Evolutionary conservation across 2,329 filamentous ascomycete species (phyloP).

Genomic region (Mycosphaerella sp.): DNA sequence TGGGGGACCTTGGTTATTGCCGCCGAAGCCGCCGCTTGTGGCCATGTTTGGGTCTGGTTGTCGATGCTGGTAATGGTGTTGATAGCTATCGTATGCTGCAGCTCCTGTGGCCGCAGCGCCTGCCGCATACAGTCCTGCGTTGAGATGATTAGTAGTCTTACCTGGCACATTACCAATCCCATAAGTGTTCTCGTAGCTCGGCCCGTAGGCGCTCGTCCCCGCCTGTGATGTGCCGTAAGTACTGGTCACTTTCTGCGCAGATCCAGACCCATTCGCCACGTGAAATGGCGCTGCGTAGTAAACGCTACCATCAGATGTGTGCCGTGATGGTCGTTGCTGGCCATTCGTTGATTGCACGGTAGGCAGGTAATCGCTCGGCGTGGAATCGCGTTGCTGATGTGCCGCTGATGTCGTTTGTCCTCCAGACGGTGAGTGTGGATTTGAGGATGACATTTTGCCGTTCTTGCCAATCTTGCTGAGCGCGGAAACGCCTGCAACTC

Average conservation of each 20-base stretch:
- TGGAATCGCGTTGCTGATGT: constrained; percentile 10
- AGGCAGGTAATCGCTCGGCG: constrained; percentile 11
- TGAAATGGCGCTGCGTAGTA: constrained; percentile 16
- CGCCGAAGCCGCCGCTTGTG: constrained; percentile 16
- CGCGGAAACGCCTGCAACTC: constrained; percentile 41
- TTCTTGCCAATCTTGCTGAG: constrained; percentile 11
- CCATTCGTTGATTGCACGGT: constrained; percentile 7
- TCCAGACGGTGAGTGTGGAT: constrained; percentile 10
- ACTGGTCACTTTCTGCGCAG: constrained; percentile 8
- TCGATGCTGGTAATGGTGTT: constrained; percentile 29
- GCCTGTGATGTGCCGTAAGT: constrained; percentile 4
- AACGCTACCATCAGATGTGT: constrained; percentile 18
- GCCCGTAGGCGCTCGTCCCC: constrained; percentile 4
- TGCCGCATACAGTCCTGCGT: constrained; percentile 42
- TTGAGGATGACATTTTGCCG: constrained; percentile 14
- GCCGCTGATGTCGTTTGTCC: constrained; percentile 1
- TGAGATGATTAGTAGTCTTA: constrained; percentile 41
- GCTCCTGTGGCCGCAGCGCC: constrained; percentile 42
- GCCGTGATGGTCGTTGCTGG: constrained; percentile 11
- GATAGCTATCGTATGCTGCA: constrained; percentile 40
- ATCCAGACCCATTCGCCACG: constrained; percentile 4
- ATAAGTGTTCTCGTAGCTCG: constrained; percentile 12
- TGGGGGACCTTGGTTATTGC: constrained; percentile 21
- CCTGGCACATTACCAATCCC: constrained; percentile 29
- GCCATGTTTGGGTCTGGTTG: constrained; percentile 16